phyloP scores from a whole-genome alignment of 306 rosid species.

The Fragaria ananassa region DNA sequence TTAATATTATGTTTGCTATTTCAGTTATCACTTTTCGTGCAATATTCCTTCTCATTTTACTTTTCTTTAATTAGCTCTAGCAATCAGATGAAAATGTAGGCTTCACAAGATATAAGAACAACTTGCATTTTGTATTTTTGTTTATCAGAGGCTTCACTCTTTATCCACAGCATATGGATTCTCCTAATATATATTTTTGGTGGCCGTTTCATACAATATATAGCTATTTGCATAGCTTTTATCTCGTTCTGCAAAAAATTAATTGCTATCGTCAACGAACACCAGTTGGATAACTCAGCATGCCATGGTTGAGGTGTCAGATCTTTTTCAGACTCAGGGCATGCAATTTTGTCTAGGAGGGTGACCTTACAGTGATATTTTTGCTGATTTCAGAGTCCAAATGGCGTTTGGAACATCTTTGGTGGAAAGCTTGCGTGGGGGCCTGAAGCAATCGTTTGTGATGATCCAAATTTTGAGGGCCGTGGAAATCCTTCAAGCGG shows the following conservation, averaged over 20 bases:
- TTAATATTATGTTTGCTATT: slow-evolving; percentile 9
- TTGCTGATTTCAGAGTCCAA: slow-evolving; percentile 61
- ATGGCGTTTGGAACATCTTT: slow-evolving; percentile 78
- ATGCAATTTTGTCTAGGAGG: not conserved
- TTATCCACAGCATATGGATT: not conserved
- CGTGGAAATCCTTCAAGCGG: slow-evolving; percentile 74
- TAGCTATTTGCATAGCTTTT: not conserved
- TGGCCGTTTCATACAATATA: not conserved
- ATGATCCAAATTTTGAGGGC: slow-evolving; percentile 76
- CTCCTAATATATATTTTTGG: not conserved
- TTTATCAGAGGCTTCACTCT: not conserved
- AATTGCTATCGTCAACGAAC: not conserved
- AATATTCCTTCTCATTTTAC: not conserved
- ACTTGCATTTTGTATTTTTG: not conserved
- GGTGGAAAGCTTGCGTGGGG: slow-evolving; percentile 84
- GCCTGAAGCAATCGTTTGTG: slow-evolving; percentile 79
- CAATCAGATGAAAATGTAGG: not conserved
- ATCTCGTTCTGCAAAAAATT: not conserved
- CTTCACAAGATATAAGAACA: not conserved
- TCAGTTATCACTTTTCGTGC: not conserved
- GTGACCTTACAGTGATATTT: slow-evolving; percentile 5
- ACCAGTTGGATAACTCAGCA: not conserved
- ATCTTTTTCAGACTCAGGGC: not conserved
- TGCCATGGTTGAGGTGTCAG: not conserved
- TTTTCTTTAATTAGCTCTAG: not conserved